A percentile compares a stretch with the other conserved stretches of the same genome.
phyloP scores from a whole-genome alignment of 208 protist genomes.

The Wallacemonas rigidus region DNA sequence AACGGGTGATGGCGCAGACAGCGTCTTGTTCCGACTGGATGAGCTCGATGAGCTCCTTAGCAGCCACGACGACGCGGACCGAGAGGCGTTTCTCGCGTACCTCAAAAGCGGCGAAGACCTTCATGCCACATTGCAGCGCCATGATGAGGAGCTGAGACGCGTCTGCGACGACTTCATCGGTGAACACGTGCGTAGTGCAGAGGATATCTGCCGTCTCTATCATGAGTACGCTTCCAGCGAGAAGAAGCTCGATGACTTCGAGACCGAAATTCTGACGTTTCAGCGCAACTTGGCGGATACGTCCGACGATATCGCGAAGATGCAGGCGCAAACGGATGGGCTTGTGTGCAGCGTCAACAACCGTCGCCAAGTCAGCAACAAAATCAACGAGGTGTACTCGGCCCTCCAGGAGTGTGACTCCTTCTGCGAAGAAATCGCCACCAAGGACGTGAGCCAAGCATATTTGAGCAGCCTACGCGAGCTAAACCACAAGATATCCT shows the following conservation, averaged over 20 bases:
- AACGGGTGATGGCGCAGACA: constrained; percentile 42
- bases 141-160: constrained; percentile 65
- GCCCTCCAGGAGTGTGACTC: constrained; percentile 81
- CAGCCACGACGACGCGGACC: constrained; percentile 37
- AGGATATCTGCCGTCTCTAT: constrained; percentile 67
- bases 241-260: constrained; percentile 77
- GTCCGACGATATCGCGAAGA: constrained; percentile 76
- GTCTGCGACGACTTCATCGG: constrained; percentile 68
- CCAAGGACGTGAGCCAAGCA: constrained; percentile 63
- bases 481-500: constrained; percentile 67
- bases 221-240: constrained; percentile 71
- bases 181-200: constrained; percentile 56
- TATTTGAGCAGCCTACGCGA: constrained; percentile 76
- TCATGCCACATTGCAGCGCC: constrained; percentile 34
- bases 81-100: constrained; percentile 51
- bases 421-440: constrained; percentile 78
- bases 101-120: constrained; percentile 59
- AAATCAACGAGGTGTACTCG: constrained; percentile 82
- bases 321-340: constrained; percentile 78
- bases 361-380: constrained; percentile 69
- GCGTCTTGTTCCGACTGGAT: constrained; percentile 49
- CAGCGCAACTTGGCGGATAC: constrained; percentile 75
- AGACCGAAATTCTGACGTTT: constrained; percentile 82
- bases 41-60: constrained; percentile 77
- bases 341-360: constrained; percentile 75